Percentiles rank a stretch among this genome's conserved stretches.
Conservation (phyloP, 1,139 yeast genomes). For the Yamadazyma atmosphaerica region DNA sequence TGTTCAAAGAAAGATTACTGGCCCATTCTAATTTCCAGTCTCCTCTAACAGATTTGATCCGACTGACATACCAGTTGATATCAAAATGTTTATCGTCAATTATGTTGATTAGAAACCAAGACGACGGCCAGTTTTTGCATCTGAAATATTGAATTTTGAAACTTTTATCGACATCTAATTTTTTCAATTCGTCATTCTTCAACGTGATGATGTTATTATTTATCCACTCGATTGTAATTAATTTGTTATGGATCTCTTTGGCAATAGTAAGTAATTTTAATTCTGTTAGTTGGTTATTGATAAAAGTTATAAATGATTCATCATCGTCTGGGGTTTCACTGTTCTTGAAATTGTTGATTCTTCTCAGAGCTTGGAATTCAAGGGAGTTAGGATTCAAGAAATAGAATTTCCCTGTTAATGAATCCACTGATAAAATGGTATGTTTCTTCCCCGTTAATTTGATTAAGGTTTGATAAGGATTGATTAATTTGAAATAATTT, state of each 20-base stretch:
- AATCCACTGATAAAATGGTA: conserved; percentile 43
- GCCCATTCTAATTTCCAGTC: conserved; percentile 65
- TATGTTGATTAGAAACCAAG: conserved; percentile 62
- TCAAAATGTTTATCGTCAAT: conserved; percentile 47
- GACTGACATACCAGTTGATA: conserved; percentile 64
- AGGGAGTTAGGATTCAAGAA: conserved; percentile 45
- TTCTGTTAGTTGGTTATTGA: conserved; percentile 40
- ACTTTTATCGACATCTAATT: conserved; percentile 18
- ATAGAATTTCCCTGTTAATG: conserved; percentile 46
- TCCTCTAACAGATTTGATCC: conserved; percentile 58
- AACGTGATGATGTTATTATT: conserved; percentile 55
- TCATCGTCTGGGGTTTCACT: conserved; percentile 32
- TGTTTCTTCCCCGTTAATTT: conserved; percentile 36
- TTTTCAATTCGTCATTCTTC: conserved; percentile 35
- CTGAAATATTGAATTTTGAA: conserved; percentile 52
- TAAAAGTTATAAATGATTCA: conserved; percentile 29
- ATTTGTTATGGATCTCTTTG: conserved; percentile 51
- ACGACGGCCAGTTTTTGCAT: conserved; percentile 68
- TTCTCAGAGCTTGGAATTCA: conserved; percentile 33
- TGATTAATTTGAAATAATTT: conserved; percentile 16
- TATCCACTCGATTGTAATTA: conserved; percentile 69
- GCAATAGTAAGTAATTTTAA: conserved; percentile 56
- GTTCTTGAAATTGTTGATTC: conserved; percentile 31
- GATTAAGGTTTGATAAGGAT: conserved; percentile 39
- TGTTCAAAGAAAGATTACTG: conserved; percentile 23